Base-by-base conservation (phyloP, 1,284 basidiomycete genomes). In the Tilletia horrida region DNA sequence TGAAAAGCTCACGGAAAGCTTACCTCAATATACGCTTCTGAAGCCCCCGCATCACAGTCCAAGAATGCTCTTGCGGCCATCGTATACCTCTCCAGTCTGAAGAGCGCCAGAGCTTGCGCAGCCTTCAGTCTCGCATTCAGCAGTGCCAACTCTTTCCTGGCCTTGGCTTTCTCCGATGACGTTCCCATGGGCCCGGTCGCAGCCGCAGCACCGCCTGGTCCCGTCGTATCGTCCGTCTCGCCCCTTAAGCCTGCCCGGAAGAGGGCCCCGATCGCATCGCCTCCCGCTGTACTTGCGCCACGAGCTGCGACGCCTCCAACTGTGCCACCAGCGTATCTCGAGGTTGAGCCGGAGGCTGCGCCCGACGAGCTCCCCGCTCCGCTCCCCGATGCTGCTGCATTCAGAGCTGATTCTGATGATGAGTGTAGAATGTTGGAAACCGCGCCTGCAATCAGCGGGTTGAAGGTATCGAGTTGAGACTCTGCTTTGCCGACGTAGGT, bases 401-500 rank as follows among this genome's bases (percentile, higher is more conserved):
- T 67, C 47, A 67, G 66, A 50, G 69, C 66, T 23, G 72, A 69
- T 18, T 68, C 67, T 25, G 75, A 43, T 40, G 35, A 40, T 40
- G 35, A 40, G 35, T 40, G 35, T 40, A 40, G 11, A 40, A 40
- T 40, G 35, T 11, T 40, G 35, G 35, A 40, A 66, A 67, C 21
- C 64, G 68, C 52, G 59, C 66, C 63, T 64, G 71, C 59, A 16
- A 63, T 35, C 3, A 80, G 73, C 18, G 78, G 62, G 42, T 83
- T 76, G 2, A 86, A 84, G 1, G 88, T 86, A 61, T 93, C 91
- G 31, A 94, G 84, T 0, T 92, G 90, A 0, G 90, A 88, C 67
- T 93, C 92, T 8, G 92, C 92, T 83, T 95, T 95, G 86, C 89
- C 91, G 50, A 93, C 88, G 79, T 93, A 93, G 2, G 90, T 91